phyloP scores from a whole-genome alignment of 768 basidiomycete genomes.

The Rhizopogon vesiculosus region DNA sequence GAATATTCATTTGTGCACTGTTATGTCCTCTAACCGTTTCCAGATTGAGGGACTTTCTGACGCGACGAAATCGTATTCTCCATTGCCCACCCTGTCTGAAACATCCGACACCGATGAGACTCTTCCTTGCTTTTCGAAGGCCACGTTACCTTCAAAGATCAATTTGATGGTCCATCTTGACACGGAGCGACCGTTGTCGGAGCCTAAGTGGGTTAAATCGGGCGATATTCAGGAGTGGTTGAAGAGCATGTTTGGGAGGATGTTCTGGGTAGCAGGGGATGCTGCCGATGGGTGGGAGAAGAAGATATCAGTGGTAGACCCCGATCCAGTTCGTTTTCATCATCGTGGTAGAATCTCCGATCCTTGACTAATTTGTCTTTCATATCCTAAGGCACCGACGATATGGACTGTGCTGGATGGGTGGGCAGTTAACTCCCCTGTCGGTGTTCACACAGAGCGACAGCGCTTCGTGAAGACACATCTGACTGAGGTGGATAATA shows the following conservation, averaged over 20 bases:
- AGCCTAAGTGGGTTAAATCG: conserved; percentile 95
- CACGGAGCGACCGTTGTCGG: conserved; percentile 81
- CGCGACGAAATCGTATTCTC: conserved; percentile 62
- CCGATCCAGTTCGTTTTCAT: conserved; percentile 75
- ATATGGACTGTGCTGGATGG: conserved; percentile 86
- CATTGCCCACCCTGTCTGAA: conserved; percentile 43
- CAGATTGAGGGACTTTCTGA: conserved; percentile 78
- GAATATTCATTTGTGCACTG: conserved; percentile 16
- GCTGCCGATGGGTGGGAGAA: conserved; percentile 92
- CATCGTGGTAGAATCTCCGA: not conserved
- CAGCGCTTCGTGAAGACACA: conserved; percentile 88
- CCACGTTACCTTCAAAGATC: conserved; percentile 46
- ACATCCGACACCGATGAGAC: conserved; percentile 50
- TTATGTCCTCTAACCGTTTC: conserved; percentile 7
- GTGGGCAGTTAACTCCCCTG: conserved; percentile 84
- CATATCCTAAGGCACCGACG: conserved; percentile 88
- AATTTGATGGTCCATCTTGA: conserved; percentile 80
- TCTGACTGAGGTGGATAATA: conserved; percentile 80
- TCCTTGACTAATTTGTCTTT: conserved; percentile 2
- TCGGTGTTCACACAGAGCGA: conserved; percentile 70
- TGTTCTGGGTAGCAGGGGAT: conserved; percentile 83
- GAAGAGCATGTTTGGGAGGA: conserved; percentile 79
- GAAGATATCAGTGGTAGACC: conserved; percentile 88
- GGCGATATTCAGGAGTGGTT: conserved; percentile 95
- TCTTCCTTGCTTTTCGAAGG: conserved; percentile 68